Conservation (phyloP, 169 alveolate species). For the Cytauxzoon felis region DNA sequence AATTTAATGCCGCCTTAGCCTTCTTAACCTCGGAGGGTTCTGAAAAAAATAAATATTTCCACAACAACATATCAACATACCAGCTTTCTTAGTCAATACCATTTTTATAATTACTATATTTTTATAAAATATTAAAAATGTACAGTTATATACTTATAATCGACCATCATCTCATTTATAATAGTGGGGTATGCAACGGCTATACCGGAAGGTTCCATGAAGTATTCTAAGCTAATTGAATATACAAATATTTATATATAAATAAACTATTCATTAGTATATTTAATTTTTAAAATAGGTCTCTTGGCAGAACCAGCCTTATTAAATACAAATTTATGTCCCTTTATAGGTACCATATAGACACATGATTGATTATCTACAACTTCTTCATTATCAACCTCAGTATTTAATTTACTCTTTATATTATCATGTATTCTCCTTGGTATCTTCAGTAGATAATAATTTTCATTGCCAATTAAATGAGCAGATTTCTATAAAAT, state of each 20-base stretch:
- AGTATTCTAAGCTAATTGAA: no score
- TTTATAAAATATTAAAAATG: background rate
- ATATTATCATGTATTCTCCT: constrained; percentile 5
- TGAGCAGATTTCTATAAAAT: constrained; percentile 30
- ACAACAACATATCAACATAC: background rate
- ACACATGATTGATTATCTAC: constrained; percentile 16
- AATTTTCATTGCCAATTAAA: constrained; percentile 44
- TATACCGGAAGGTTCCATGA: no score
- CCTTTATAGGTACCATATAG: constrained; percentile 51
- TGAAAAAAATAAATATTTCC: constrained; percentile 17
- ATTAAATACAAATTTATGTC: constrained; percentile 54
- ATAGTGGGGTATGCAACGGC: no score
- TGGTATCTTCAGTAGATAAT: constrained; percentile 48
- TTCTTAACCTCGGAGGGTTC: constrained; percentile 51
- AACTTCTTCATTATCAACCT: constrained; percentile 12
- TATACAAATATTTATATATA: background rate
- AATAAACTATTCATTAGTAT: constrained; percentile 8
- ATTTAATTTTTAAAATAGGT: constrained; percentile 34
- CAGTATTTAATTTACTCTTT: background rate
- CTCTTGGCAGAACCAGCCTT: constrained; percentile 57
- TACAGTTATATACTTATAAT: no score
- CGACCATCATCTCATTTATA: no score
- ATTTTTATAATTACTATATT: constrained; percentile 1
- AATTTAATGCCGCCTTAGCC: constrained; percentile 60
- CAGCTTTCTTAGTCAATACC: background rate